Base-by-base conservation (phyloP, 169 alveolate genomes). In the Plasmodium sp. region DNA sequence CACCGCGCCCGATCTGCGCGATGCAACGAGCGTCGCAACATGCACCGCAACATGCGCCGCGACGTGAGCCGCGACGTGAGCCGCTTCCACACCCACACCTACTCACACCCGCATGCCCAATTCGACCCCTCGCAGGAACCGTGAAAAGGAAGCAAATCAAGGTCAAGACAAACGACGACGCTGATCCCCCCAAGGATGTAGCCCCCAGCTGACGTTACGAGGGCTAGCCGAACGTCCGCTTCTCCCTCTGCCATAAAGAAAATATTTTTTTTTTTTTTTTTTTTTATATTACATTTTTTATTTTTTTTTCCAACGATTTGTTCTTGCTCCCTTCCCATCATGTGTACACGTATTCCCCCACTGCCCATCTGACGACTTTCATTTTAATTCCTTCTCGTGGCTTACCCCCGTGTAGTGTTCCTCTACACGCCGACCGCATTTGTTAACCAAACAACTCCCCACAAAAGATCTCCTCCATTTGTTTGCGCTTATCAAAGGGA, bases 91-190 rank as follows among this genome's bases (percentile, higher is more conserved):
- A 48, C 58, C 41, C 41, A 9, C 58, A 72, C 36, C 45, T n/a
- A 33, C 73, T 14, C 67, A 62, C 83, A 84, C 36, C 1, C 43
- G 31, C 34, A 41, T 72, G 14, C 31, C 33, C 81, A 45, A 33
- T 18, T 74, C 58, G 36, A 48, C 33, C 81, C 79, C 67, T 62
- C 81, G 16, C 73, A 86, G 93, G 84, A 54, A 39, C 33, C 62
- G 34, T 45, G 43, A 74, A 77, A 77, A 86, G 93, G 34, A 86
- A 86, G 34, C 81, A 86, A 7, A 86, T 86, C 48, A 86, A 77
- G 45, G 1, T 86, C 80, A 75, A 86, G 84, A 84, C 83, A 84
- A 84, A 73, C 41, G 77, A 84, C 80, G 41, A 74, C 31, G 12
- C 54, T 0, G 45, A 84, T 43, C 34, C 34, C 34, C 54, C 48